Conservation (phyloP, 352 stramenopile species). For the Phytopythium aichiense region DNA sequence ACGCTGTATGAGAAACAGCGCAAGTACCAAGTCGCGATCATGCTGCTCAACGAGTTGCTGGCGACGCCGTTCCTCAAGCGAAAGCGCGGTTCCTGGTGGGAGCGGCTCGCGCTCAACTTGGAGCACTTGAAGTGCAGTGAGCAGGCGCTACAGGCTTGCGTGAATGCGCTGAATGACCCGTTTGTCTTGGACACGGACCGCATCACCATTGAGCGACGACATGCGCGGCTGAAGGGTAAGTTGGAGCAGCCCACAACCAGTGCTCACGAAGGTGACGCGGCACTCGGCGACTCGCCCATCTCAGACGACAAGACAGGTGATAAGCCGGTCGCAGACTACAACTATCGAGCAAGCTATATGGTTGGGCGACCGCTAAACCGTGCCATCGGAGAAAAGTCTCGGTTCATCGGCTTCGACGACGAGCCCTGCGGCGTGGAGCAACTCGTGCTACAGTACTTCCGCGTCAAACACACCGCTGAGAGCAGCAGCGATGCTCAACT, state of each 20-base stretch:
- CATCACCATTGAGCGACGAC: slow-evolving; percentile 45
- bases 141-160: slow-evolving; percentile 42
- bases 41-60: slow-evolving; percentile 67
- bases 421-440: slow-evolving; percentile 82
- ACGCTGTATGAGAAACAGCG: slow-evolving; percentile 72
- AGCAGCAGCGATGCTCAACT: neutral
- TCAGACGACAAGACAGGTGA: neutral
- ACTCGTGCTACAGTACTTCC: slow-evolving; percentile 79
- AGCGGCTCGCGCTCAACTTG: slow-evolving; percentile 66
- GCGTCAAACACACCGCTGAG: slow-evolving; percentile 18
- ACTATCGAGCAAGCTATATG: slow-evolving; percentile 47
- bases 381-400: slow-evolving; percentile 70
- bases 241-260: neutral
- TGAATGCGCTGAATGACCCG: slow-evolving; percentile 49
- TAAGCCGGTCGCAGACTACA: slow-evolving; percentile 15
- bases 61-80: slow-evolving; percentile 42
- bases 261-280: neutral
- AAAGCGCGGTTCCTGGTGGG: slow-evolving; percentile 74
- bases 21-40: slow-evolving; percentile 61
- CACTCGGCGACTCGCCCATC: neutral
- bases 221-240: slow-evolving; percentile 40
- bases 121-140: slow-evolving; percentile 64
- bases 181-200: slow-evolving; percentile 54
- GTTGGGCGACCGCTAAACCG: slow-evolving; percentile 72
- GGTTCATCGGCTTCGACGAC: slow-evolving; percentile 87